phyloP scores from a whole-genome alignment of 306 rosid species.

The Dalbergia cochinchinensis region DNA sequence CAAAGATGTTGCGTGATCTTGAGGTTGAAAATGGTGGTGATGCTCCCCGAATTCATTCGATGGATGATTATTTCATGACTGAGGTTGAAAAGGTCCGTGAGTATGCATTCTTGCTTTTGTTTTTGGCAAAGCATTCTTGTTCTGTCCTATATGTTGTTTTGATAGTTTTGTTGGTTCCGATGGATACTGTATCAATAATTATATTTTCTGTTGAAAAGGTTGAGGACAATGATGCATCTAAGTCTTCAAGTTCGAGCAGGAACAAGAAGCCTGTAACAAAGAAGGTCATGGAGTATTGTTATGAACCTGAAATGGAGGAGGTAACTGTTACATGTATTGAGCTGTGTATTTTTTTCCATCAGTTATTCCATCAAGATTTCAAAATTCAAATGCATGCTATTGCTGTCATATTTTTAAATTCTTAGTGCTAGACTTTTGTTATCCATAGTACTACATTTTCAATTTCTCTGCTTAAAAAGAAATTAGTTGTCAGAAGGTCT shows the following conservation, averaged over 20 bases:
- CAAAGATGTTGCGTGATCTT: constrained; percentile 93
- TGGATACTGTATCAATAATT: constrained; percentile 39
- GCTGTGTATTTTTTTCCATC: constrained; percentile 26
- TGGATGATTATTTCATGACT: constrained; percentile 97
- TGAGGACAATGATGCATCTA: constrained; percentile 73
- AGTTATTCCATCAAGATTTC: constrained; percentile 30
- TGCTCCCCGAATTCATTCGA: constrained; percentile 96
- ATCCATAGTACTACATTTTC: not conserved
- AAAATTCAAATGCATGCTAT: constrained; percentile 28
- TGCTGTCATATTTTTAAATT: constrained; percentile 24
- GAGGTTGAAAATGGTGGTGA: constrained; percentile 91
- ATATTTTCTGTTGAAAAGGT: constrained; percentile 57
- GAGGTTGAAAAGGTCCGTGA: constrained; percentile 93
- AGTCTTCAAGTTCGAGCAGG: constrained; percentile 75
- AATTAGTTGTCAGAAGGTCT: constrained; percentile 16
- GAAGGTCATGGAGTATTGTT: constrained; percentile 96
- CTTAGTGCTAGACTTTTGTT: not conserved
- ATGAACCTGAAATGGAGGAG: constrained; percentile 99
- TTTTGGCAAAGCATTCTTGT: constrained; percentile 8
- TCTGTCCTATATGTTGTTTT: constrained; percentile 24
- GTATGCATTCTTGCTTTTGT: constrained; percentile 15
- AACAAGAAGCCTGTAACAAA: constrained; percentile 78
- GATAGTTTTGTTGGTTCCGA: constrained; percentile 27
- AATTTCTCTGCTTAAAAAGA: constrained; percentile 19
- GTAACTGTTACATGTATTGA: constrained; percentile 53